Evolutionary conservation across 2,329 filamentous ascomycete species (phyloP).

Genomic region (Raffaelea albimanens): DNA sequence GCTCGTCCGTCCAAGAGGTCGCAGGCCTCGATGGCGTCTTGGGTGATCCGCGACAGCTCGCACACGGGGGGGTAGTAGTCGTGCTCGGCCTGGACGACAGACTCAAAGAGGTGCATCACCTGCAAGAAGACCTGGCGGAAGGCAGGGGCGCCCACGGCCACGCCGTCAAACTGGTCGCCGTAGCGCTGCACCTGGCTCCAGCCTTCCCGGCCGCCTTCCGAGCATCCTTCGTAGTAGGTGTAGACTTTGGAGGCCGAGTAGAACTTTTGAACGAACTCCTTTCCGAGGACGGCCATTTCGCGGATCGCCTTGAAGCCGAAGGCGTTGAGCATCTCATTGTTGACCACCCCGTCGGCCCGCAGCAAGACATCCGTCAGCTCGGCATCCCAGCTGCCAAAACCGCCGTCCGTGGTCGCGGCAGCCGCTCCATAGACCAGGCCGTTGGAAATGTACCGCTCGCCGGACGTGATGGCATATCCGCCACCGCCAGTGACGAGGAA

Average conservation of each 20-base stretch:
- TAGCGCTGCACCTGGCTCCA: conserved; percentile 32
- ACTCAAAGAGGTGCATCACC: conserved; percentile 29
- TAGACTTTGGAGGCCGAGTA: conserved; percentile 28
- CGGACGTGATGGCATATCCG: conserved; percentile 3
- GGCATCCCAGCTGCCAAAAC: no score
- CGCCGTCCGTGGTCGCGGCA: neutral
- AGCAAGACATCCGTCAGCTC: no score
- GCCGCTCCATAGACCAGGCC: no score
- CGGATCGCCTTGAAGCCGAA: conserved; percentile 41
- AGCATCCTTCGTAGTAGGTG: conserved; percentile 41
- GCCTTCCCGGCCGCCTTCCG: conserved; percentile 37
- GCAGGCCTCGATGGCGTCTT: conserved; percentile 11
- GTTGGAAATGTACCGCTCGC: neutral
- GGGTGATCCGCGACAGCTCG: conserved; percentile 15
- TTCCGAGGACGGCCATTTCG: conserved; percentile 40
- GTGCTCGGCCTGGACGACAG: conserved; percentile 26
- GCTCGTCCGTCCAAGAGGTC: conserved; percentile 12
- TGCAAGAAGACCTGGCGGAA: conserved; percentile 37
- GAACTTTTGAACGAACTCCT: conserved; percentile 29
- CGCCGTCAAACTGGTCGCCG: conserved; percentile 26
- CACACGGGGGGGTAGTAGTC: conserved; percentile 28
- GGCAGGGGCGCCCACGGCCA: conserved; percentile 34
- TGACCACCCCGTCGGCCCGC: conserved; percentile 38
- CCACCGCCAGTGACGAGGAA: conserved; percentile 5
- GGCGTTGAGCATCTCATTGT: conserved; percentile 39